Base-by-base conservation (phyloP, 2,329 filamentous ascomycete species). In the Sporothrix sp. region DNA sequence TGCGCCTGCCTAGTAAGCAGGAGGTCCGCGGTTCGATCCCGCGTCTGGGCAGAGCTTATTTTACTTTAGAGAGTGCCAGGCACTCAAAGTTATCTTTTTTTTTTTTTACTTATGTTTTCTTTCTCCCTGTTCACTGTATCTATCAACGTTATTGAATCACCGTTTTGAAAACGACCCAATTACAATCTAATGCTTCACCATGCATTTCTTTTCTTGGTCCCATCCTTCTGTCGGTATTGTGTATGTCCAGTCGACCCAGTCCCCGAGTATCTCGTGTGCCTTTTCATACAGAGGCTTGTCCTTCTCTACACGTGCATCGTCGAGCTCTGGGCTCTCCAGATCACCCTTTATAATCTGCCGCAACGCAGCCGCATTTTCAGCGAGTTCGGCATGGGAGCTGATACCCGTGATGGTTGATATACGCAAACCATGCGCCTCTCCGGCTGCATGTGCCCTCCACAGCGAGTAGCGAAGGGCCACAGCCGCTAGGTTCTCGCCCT, bases 1-100 rank as follows among this genome's bases (percentile, higher is more conserved):
- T 47, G 44, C 35, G 45, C 45, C 33, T 38, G 45, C 45, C 45
- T 48, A 38, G 45, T 48, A 38, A 48, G 45, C 45, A 48, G 45
- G 45, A 38, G 45, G 45, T 38, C 45, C 45, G 45, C 45, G 45
- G 45, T 48, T 48, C 45, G 44, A 47, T 47, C 45, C 45, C 45
- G 35, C 33, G 35, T 48, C 45, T 48, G 35, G 45, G 33, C 45
- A 48, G 25, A 30, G 4, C 13, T 7, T 7, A 13, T 33, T 33
- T 11, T 33, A 11, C 4, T 28, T 28, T 28, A 6, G 25, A 6
- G 25, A 6, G 6, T 28, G 25, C n/a, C n/a, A n/a, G n/a, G n/a
- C 25, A 28, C 10, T 30, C 8, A 2, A 16, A n/a, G 13, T 2
- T 23, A 27, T 33, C 7, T 28, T 47, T 23, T 27, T 11, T 5